Base-by-base conservation (phyloP, 768 basidiomycete species). In the Collybia sordida region DNA sequence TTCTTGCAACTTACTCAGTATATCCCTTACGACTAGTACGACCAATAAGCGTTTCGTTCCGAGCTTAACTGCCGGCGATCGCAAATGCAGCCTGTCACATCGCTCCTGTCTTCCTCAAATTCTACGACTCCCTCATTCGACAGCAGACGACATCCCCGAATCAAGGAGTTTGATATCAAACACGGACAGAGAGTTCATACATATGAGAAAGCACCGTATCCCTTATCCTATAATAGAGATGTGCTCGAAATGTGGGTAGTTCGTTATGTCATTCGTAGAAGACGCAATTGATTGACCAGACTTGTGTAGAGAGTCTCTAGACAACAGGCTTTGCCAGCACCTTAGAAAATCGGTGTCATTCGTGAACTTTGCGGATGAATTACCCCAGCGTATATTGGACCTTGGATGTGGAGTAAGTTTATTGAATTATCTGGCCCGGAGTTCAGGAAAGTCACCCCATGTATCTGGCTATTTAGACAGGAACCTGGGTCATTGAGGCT, bases 201-300 rank as follows among this genome's bases (percentile, higher is more conserved):
- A 15, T 84, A 74, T 34, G 85, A 88, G 63, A 89, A 90, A 69
- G 89, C 86, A 2, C 89, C 88, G 2, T 91, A 91, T 70, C 89
- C 89, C 1, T 61, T 87, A 31, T 84, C 81, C 21, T 90, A 89
- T 63, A 83, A 88, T 62, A 75, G 74, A 44, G 69, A 82, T 37
- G 71, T 88, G 47, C 68, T 90, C 36, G 86, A 89, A 59, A 68
- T 87, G 88, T 90, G 23, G 37, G 54, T 45, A 9, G 22, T 22
- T 36, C 35, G 22, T 47, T 21, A 39, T n/a, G 4, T 24, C 18
- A 23, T 40, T 25, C 35, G 19, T 34, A 27, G 35, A 17, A 38
- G 39, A 34, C 18, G 2, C 21, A 21, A 37, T 22, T 1, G 48
- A 18, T 19, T 31, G 19, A 34, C 27, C n/a, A n/a, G n/a, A n/a